Base-by-base conservation (phyloP, 352 stramenopile genomes). In the Blastocystis sp. region DNA sequence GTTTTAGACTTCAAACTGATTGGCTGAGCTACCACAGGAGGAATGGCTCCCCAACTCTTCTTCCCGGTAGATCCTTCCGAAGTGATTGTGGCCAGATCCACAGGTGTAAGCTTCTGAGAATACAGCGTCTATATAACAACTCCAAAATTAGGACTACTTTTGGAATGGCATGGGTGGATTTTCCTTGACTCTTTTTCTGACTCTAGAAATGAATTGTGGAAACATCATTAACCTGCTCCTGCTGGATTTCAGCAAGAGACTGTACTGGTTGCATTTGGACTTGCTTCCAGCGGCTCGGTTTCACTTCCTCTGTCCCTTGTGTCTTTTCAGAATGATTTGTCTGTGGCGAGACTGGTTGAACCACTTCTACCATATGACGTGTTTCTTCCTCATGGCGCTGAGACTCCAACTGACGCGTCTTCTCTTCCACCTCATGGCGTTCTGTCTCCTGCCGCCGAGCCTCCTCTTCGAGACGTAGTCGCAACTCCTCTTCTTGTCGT, bases 191-290 rank as follows among this genome's bases (percentile, higher is more conserved):
- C n/a, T 51, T 19, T 9, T 29, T 57, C 27, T 57, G 43, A 46
- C 42, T n/a, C 69, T 80, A 71, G 5, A 5, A 21, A 5, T 71
- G 29, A 71, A 5, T n/a, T n/a, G 7, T 9, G n/a, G 21, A 14
- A 11, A 12, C 14, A 29, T 7, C 14, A 4, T 12, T 35, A 21
- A 71, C 46, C 37, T 75, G 27, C 65, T 75, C 65, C 35, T 75
- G 14, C 51, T 80, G 69, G 69, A 80, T 80, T 32, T 80, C 69
- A 29, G 52, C 29, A 46, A 80, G 29, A 21, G 69, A 80, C 69
- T 35, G 39, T 21, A 51, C 65, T n/a, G 32, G 7, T 12, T 24
- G 39, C 39, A 21, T 42, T 24, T 16, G 7, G 39, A 75, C 65
- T 43, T 19, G 32, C 65, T 75, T 75, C 35, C 35, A 51, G 16